Evolutionary conservation across 257 asterid species (phyloP).

Genomic region (Eucommia ulmoides): DNA sequence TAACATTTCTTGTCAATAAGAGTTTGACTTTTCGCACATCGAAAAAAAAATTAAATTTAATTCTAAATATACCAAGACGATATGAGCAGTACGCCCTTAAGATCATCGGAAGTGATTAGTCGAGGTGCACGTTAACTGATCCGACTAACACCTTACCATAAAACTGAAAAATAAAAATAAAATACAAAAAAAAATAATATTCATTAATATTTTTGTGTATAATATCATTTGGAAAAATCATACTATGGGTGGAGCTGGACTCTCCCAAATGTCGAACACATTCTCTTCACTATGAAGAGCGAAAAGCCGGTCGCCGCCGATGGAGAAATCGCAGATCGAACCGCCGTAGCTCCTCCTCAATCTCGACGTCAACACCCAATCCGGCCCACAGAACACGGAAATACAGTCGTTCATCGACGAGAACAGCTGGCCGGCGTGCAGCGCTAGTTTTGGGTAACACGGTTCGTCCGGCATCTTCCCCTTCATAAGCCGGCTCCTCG

Average conservation of each 20-base stretch:
- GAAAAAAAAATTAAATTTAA: too few species aligned
- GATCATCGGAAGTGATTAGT: too few species aligned
- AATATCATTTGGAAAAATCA: slow-evolving; percentile 24
- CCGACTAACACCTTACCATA: too few species aligned
- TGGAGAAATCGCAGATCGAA: slow-evolving; percentile 81
- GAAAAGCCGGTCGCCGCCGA: slow-evolving; percentile 79
- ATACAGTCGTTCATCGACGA: slow-evolving; percentile 84
- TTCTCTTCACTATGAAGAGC: slow-evolving; percentile 87
- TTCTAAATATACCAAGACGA: too few species aligned
- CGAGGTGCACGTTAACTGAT: too few species aligned
- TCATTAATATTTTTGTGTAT: too few species aligned
- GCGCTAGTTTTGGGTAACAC: slow-evolving; percentile 74
- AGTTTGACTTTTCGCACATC: too few species aligned
- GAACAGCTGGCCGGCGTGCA: slow-evolving; percentile 66
- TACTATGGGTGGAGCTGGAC: slow-evolving; percentile 48
- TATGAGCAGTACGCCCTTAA: too few species aligned
- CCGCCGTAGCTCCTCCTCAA: slow-evolving; percentile 71
- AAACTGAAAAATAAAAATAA: too few species aligned
- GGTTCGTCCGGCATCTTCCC: slow-evolving; percentile 85
- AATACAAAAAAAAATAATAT: too few species aligned
- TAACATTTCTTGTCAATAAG: too few species aligned
- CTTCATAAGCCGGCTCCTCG: slow-evolving; percentile 77
- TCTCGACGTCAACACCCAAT: slow-evolving; percentile 73
- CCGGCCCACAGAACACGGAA: slow-evolving; percentile 79
- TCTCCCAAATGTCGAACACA: slow-evolving; percentile 84